Evolutionary conservation across 139 green algal species (phyloP), one percentile per base, ranked within the genome.

Genomic region (Chlorella ohadii): DNA sequence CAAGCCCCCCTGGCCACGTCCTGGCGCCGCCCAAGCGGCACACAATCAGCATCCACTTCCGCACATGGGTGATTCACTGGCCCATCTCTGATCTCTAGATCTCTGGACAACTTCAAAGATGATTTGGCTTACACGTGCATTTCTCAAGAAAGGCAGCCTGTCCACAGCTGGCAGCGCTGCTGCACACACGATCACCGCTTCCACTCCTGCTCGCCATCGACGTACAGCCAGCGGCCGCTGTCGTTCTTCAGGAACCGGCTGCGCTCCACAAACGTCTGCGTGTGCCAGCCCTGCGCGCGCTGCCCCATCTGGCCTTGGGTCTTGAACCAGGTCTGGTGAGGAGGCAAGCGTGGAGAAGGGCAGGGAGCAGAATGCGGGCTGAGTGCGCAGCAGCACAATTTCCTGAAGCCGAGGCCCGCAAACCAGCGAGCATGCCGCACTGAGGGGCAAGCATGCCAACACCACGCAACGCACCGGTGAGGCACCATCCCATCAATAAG

Each of bases 121-220:
- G n/a, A n/a, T n/a, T n/a, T n/a, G n/a, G n/a, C n/a, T n/a, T n/a
- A n/a, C n/a, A n/a, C n/a, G n/a, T n/a, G n/a, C n/a, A n/a, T n/a
- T n/a, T n/a, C n/a, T n/a, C n/a, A n/a, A n/a, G 44, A 51, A 16
- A 51, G 44, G 44, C 7, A 6, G 44, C 6, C 44, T 16, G 44
- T 51, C 7, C 44, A 9, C 44, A 51, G 44, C 44, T 51, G 6
- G 9, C 44, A 51, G 44, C 9, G 44, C 7, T 9, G 44, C 7
- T 16, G 44, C 44, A 51, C 6, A 9, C 7, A 51, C 7, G 9
- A 63, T n/a, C 20, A 74, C 77, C 38, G 33, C 41, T 83, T 63
- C 86, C 86, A 89, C 9, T 89, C 83, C 51, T 86, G 77, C 36
- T 89, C 86, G n/a, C 84, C 84, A 47, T 89, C 76, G 0, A 89